These are phyloP conservation scores for Lentinula lateritia DNA, from an alignment of 768 basidiomycete genomes.

Conservation along the genomic window DNA sequence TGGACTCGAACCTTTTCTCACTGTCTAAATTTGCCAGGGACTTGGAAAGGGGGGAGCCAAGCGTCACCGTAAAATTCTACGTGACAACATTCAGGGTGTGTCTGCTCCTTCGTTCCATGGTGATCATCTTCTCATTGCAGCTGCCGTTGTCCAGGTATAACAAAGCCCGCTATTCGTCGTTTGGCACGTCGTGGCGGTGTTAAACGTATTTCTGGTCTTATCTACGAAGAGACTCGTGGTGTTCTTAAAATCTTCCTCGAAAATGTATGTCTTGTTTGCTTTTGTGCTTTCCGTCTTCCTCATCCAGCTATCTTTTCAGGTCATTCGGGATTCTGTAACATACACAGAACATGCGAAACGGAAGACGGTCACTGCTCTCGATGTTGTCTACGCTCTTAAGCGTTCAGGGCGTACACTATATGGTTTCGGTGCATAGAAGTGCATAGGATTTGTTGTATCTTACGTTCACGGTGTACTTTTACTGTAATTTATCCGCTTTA, in stretches of 20 bases:
- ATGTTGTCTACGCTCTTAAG: constrained; percentile 76
- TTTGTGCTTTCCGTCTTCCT: background rate
- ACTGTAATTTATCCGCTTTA: constrained; percentile 4
- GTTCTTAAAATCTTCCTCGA: constrained; percentile 87
- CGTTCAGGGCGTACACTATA: constrained; percentile 76
- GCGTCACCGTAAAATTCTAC: constrained; percentile 80
- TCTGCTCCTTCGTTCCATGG: background rate
- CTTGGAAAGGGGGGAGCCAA: constrained; percentile 84
- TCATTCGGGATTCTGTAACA: constrained; percentile 88
- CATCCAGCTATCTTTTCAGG: constrained; percentile 20
- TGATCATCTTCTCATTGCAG: background rate
- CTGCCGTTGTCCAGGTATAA: constrained; percentile 44
- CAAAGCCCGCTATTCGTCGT: constrained; percentile 80
- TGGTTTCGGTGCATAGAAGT: constrained; percentile 67
- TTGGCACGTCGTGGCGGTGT: constrained; percentile 91
- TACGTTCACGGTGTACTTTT: constrained; percentile 5
- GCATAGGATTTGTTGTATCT: constrained; percentile 29
- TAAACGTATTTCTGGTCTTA: constrained; percentile 82
- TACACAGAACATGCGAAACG: constrained; percentile 92
- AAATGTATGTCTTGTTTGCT: constrained; percentile 38
- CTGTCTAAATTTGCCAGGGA: constrained; percentile 32
- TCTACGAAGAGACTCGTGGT: constrained; percentile 90
- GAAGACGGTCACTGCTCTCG: constrained; percentile 81
- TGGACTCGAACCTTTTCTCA: background rate
- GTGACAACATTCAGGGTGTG: constrained; percentile 64